Conservation (phyloP, 148 eudicot species). For the Nyssa sinensis region DNA sequence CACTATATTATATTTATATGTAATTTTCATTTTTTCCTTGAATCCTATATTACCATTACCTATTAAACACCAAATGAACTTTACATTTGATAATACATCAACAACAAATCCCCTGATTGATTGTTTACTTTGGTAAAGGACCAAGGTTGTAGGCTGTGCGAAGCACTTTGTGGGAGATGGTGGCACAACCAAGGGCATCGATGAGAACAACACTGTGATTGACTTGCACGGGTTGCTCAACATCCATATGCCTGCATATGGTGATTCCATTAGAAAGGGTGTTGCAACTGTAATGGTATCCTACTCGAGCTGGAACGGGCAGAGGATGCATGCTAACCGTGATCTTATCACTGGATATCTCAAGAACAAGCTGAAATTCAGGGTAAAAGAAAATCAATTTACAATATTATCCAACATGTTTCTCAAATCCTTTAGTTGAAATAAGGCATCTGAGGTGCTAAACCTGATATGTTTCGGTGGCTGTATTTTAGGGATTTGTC, state of each 20-base stretch:
- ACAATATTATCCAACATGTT: no score
- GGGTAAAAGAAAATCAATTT: constrained; percentile 19
- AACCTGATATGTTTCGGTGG: no score
- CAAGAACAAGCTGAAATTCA: constrained; percentile 47
- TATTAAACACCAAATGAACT: no score
- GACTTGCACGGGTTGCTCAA: constrained; percentile 27
- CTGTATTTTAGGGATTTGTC: constrained; percentile 57
- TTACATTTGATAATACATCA: no score
- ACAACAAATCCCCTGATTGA: background rate
- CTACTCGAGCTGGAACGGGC: constrained; percentile 60
- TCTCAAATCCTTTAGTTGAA: no score
- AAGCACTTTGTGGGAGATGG: constrained; percentile 86
- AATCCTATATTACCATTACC: no score
- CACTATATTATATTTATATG: no score
- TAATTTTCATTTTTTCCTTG: no score
- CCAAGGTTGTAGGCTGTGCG: constrained; percentile 65
- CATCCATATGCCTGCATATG: constrained; percentile 82
- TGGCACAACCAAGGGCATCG: constrained; percentile 64
- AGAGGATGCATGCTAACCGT: constrained; percentile 58
- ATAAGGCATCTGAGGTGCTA: no score
- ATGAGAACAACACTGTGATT: constrained; percentile 69
- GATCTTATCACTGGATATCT: constrained; percentile 47
- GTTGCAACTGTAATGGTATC: constrained; percentile 72
- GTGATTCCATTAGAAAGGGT: constrained; percentile 50
- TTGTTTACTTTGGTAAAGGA: constrained; percentile 30